Evolutionary conservation across 176 grass and related monocot species (phyloP), one percentile per base, ranked within the genome.

Genomic region (Paspalum notatum): DNA sequence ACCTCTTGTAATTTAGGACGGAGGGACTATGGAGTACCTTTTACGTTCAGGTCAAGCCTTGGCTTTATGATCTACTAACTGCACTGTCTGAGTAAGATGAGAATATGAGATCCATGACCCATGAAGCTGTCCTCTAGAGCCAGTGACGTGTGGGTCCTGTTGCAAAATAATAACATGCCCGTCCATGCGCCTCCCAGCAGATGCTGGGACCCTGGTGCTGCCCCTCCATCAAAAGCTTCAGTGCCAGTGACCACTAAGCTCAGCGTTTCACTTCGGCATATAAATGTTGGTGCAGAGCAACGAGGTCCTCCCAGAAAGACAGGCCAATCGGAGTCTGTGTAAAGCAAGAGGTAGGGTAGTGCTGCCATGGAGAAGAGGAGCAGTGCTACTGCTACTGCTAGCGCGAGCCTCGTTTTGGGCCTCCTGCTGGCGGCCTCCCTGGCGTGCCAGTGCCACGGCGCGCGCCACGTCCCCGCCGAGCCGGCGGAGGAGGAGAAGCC

Each of bases 391-490:
- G 43, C 27, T 43, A 56, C 32, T 32, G 32, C 32, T 32, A 32
- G 32, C 32, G 32, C 32, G 32, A 32, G 32, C 32, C 32, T 32
- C 32, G 32, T 32, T 1, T 1, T 32, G 32, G 58, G 27, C 37
- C 58, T 90, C 17, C 50, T 90, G 66, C 50, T 90, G 9, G 59
- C 43, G 49, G 40, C 82, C 70, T 38, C 73, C 59, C 60, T 74
- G 12, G 58, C 51, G 68, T 55, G 71, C 5, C 42, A 8, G 67
- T 77, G 88, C 78, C 26, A 78, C 64, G 79, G 61, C 38, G 66
- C 44, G 61, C 82, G 88, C 79, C 79, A 11, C 74, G 25, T 86
- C 65, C 88, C 65, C 9, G 66, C 26, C 2, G 82, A 82, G 71
- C 56, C 88, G 27, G 50, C 37, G 18, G 56, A 59, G 79, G 50